These are phyloP conservation scores for Globisporangium apiculatum DNA, from an alignment of 352 stramenopile species.

Conservation along the genomic window DNA sequence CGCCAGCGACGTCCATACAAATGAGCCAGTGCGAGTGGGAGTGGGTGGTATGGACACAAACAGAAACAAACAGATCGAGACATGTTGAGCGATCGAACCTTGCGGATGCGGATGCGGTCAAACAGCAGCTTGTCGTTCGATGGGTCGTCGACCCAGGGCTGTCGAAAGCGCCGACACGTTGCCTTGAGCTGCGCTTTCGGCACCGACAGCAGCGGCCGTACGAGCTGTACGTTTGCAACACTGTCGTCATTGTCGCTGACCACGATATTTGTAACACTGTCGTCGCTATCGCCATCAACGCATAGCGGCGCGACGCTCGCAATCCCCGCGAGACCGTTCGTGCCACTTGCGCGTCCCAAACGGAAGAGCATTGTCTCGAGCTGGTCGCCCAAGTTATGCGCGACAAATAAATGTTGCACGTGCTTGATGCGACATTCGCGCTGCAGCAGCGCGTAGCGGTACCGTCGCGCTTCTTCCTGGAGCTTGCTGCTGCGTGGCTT, in stretches of 20 bases:
- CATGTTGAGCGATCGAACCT: conserved; percentile 22
- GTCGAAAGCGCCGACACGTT: conserved; percentile 64
- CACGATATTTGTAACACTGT: too few species aligned
- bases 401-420: conserved; percentile 70
- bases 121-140: conserved; percentile 73
- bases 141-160: conserved; percentile 78
- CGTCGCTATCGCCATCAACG: background rate
- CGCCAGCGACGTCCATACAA: background rate
- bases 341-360: conserved; percentile 59
- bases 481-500: conserved; percentile 66
- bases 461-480: conserved; percentile 59
- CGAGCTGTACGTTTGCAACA: conserved; percentile 17
- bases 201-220: conserved; percentile 57
- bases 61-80: background rate
- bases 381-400: conserved; percentile 74
- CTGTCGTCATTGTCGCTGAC: background rate
- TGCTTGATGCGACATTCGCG: conserved; percentile 39
- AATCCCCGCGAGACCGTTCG: conserved; percentile 75
- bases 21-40: background rate
- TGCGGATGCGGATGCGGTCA: conserved; percentile 78
- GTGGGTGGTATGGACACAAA: background rate
- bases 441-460: conserved; percentile 58
- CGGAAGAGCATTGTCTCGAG: conserved; percentile 79
- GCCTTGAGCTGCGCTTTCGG: conserved; percentile 53
- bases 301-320: conserved; percentile 23